A percentile compares a stretch with the other conserved stretches of the same genome.
These are phyloP conservation scores for Alnus glutinosa DNA, from an alignment of 306 rosid species.

Conservation along the genomic window DNA sequence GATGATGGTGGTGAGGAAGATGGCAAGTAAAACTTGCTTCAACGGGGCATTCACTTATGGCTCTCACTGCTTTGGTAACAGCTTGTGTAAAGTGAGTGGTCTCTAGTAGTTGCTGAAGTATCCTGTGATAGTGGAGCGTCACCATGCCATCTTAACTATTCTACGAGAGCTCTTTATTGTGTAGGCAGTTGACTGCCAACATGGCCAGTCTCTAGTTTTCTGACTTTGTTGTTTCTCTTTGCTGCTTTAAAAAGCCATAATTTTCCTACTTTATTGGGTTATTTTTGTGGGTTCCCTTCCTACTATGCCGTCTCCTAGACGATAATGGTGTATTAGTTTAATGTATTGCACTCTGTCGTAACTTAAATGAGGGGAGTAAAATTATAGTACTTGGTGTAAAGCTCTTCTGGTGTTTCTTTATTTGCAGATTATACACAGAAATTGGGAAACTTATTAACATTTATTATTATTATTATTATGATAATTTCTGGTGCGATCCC, in stretches of 20 bases:
- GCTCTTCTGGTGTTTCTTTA: constrained; percentile 22
- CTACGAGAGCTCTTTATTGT: constrained; percentile 28
- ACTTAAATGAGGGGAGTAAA: constrained; percentile 3
- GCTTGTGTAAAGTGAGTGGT: constrained; percentile 59
- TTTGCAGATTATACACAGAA: background rate
- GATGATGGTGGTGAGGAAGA: constrained; percentile 57
- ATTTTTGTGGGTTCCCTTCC: constrained; percentile 38
- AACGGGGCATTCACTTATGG: constrained; percentile 19
- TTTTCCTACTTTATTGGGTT: constrained; percentile 31
- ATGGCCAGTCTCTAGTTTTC: constrained; percentile 31
- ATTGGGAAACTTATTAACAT: no score
- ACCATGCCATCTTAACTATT: constrained; percentile 33
- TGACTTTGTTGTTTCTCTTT: constrained; percentile 16
- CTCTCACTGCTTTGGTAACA: constrained; percentile 37
- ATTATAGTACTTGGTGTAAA: constrained; percentile 27
- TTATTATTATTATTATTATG: background rate
- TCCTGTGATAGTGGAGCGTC: constrained; percentile 30
- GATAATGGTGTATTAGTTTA: constrained; percentile 20
- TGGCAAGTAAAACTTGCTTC: constrained; percentile 45
- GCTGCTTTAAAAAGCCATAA: background rate
- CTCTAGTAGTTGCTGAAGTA: constrained; percentile 32
- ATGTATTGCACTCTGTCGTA: constrained; percentile 12
- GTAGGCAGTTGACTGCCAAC: constrained; percentile 32
- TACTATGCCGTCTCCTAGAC: constrained; percentile 25
- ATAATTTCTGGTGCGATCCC: background rate